Evolutionary conservation across 805 yeast genomes (phyloP).

Genomic region (Lipomyces spencermartinsiae): DNA sequence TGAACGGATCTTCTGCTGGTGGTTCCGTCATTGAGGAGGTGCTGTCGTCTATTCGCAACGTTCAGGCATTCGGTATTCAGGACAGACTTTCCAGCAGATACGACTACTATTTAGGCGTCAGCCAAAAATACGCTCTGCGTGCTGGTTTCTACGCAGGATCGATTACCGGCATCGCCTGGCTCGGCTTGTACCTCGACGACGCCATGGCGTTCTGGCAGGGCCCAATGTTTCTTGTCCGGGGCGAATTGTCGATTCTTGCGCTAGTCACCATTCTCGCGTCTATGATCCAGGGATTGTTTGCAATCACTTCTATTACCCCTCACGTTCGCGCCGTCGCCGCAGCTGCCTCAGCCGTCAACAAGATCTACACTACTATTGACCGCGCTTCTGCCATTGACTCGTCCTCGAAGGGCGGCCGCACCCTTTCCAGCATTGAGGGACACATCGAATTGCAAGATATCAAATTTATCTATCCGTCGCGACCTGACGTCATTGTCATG

Average conservation of each 20-base stretch:
- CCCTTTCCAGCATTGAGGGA: slow-evolving; percentile 48
- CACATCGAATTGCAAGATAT: slow-evolving; percentile 43
- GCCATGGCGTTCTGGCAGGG: slow-evolving; percentile 55
- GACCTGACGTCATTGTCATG: slow-evolving; percentile 44
- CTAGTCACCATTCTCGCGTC: slow-evolving; percentile 45
- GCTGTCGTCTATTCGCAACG: slow-evolving; percentile 50
- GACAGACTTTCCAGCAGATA: slow-evolving; percentile 46
- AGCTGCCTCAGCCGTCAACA: slow-evolving; percentile 50
- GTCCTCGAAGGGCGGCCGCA: slow-evolving; percentile 38
- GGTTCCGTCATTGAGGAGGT: slow-evolving; percentile 52
- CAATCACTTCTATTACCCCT: slow-evolving; percentile 52
- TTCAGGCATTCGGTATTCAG: slow-evolving; percentile 53
- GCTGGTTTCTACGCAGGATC: slow-evolving; percentile 44
- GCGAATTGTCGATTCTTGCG: slow-evolving; percentile 47
- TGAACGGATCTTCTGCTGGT: slow-evolving; percentile 32
- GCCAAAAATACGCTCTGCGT: slow-evolving; percentile 42
- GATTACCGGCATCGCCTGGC: slow-evolving; percentile 49
- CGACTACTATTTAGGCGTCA: slow-evolving; percentile 42
- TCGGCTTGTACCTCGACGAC: slow-evolving; percentile 47
- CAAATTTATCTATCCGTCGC: slow-evolving; percentile 45
- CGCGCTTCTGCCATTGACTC: slow-evolving; percentile 51
- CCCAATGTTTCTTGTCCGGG: slow-evolving; percentile 47
- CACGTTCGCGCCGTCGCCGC: slow-evolving; percentile 48
- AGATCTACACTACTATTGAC: slow-evolving; percentile 52
- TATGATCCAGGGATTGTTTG: slow-evolving; percentile 47